Conservation (phyloP, 1,139 yeast genomes). For the Sugiyamaella xylanicola region DNA sequence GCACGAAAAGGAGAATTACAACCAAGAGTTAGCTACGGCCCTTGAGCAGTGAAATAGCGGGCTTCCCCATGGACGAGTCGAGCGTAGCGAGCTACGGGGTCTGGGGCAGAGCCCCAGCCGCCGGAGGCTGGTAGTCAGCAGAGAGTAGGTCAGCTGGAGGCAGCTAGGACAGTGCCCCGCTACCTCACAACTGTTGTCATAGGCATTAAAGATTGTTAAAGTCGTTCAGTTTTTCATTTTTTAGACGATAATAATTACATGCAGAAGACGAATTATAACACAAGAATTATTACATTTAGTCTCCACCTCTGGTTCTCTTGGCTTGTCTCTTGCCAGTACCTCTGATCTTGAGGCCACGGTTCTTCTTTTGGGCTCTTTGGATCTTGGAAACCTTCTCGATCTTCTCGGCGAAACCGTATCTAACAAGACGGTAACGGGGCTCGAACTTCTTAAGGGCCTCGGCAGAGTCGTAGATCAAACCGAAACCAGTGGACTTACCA, state of each 20-base stretch:
- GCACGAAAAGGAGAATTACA: too few species aligned
- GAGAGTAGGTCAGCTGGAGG: too few species aligned
- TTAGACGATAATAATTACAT: constrained; percentile 18
- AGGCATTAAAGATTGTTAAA: neutral
- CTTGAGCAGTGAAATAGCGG: too few species aligned
- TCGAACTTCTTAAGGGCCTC: constrained; percentile 98
- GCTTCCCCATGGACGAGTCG: too few species aligned
- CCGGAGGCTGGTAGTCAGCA: too few species aligned
- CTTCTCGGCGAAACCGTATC: constrained; percentile 97
- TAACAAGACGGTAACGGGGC: constrained; percentile 98
- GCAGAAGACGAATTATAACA: constrained; percentile 17
- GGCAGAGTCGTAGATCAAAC: constrained; percentile 96
- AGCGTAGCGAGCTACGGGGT: too few species aligned
- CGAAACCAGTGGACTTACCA: constrained; percentile 99
- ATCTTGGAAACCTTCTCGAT: constrained; percentile 98
- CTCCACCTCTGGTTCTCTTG: constrained; percentile 51
- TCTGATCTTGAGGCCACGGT: constrained; percentile 98
- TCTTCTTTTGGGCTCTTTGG: constrained; percentile 99
- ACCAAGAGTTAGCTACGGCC: too few species aligned
- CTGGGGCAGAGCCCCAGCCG: too few species aligned
- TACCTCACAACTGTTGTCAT: too few species aligned
- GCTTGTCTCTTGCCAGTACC: constrained; percentile 98
- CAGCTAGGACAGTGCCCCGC: too few species aligned
- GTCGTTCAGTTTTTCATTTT: constrained; percentile 15
- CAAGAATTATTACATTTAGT: constrained; percentile 25